Percentiles rank a stretch among this genome's conserved stretches.
phyloP scores from a whole-genome alignment of 2,329 filamentous ascomycete species.

The Atkinsonella hypoxylon region DNA sequence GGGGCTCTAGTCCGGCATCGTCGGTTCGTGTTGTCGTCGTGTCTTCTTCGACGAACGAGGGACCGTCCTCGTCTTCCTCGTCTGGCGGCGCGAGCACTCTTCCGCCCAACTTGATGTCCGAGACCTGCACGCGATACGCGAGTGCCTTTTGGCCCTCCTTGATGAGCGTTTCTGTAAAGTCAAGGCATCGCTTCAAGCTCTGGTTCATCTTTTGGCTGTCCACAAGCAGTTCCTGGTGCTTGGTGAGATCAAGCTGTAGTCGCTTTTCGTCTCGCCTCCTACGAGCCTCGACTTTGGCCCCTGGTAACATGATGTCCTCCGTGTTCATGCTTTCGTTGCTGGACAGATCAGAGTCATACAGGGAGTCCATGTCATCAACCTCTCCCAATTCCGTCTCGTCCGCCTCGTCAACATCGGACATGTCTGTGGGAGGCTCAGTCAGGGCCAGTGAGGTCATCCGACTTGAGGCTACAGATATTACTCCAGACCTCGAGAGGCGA shows the following conservation, averaged over 20 bases:
- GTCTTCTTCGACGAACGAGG: conserved; percentile 10
- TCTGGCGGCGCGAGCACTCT: conserved; percentile 60
- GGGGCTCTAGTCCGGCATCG: conserved; percentile 13
- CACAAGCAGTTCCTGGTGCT: conserved; percentile 77
- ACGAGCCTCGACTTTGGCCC: conserved; percentile 24
- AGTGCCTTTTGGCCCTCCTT: conserved; percentile 79
- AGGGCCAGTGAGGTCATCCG: conserved; percentile 31
- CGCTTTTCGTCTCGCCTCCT: conserved; percentile 69
- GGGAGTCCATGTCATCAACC: conserved; percentile 33
- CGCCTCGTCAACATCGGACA: conserved; percentile 37
- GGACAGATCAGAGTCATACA: conserved; percentile 40
- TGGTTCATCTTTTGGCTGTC: conserved; percentile 95
- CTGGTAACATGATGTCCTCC: conserved; percentile 28
- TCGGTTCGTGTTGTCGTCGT: conserved; percentile 13
- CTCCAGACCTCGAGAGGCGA: conserved; percentile 71
- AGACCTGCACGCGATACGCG: conserved; percentile 65
- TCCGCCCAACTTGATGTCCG: conserved; percentile 71
- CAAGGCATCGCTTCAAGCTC: conserved; percentile 78
- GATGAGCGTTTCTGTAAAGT: conserved; percentile 84
- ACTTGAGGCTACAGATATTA: conserved; percentile 46
- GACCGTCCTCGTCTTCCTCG: conserved; percentile 37
- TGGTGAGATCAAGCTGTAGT: conserved; percentile 72
- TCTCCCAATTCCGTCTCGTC: conserved; percentile 29
- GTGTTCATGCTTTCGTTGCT: conserved; percentile 24
- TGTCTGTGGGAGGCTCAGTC: conserved; percentile 29